Percentiles rank a stretch among this genome's conserved stretches.
Conservation (phyloP, 2,329 filamentous ascomycete species). For the Verticillium longisporum region DNA sequence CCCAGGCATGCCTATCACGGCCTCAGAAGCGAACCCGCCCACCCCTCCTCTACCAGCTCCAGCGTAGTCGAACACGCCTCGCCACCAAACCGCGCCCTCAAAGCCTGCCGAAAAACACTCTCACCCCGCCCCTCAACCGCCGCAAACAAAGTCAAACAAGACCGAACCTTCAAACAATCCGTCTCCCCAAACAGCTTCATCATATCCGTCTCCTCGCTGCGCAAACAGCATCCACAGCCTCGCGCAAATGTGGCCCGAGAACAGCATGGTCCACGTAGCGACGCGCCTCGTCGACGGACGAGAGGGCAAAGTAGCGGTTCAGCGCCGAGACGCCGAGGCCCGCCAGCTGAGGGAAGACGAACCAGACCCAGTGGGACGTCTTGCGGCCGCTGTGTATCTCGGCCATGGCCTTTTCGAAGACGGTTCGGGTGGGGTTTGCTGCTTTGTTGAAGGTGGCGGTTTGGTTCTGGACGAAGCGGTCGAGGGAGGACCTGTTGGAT, state of each 20-base stretch:
- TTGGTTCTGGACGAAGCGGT: background rate
- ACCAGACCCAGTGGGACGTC: background rate
- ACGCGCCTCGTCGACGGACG: background rate
- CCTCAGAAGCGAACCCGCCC: too few relatives aligned
- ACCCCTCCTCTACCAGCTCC: background rate
- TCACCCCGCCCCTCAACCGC: background rate
- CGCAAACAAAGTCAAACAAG: background rate
- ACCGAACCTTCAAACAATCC: background rate
- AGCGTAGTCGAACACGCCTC: background rate
- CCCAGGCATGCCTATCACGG: too few relatives aligned
- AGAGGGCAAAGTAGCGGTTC: background rate
- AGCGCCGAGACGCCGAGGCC: background rate
- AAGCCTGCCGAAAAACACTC: background rate
- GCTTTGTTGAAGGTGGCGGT: background rate
- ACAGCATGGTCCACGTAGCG: background rate
- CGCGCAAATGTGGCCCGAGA: background rate
- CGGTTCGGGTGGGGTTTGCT: background rate
- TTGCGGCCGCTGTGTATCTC: background rate
- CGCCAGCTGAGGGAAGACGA: background rate
- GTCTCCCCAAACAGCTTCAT: background rate
- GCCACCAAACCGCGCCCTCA: background rate
- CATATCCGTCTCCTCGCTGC: background rate
- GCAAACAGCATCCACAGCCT: background rate
- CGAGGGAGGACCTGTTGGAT: background rate
- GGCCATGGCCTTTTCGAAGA: background rate